Evolutionary conservation across 306 rosid genomes (phyloP).

Genomic region (Vigna unguiculata): DNA sequence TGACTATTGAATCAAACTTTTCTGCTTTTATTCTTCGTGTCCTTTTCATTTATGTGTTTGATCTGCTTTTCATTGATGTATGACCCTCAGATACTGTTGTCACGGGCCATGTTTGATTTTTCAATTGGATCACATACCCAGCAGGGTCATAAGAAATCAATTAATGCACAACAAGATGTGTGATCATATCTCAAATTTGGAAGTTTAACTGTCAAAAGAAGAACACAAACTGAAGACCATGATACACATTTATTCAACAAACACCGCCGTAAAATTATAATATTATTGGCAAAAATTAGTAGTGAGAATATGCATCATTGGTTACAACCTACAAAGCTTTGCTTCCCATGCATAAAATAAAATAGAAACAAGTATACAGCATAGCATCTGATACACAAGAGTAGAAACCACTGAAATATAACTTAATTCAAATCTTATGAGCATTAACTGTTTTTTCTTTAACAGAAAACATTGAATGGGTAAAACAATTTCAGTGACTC

Average conservation of each 20-base stretch:
- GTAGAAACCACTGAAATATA: background rate
- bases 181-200: background rate
- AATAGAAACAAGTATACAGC: background rate
- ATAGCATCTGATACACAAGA: background rate
- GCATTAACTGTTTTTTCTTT: background rate
- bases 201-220: background rate
- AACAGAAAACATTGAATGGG: background rate
- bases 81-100: too few species aligned
- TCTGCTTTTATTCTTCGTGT: too few species aligned
- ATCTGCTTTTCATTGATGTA: too few species aligned
- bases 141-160: too few species aligned
- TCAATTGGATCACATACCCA: too few species aligned
- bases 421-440: too few species aligned
- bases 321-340: background rate
- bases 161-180: background rate
- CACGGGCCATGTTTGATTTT: too few species aligned
- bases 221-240: background rate
- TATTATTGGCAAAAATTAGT: background rate
- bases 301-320: background rate
- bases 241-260: background rate
- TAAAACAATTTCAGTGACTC: background rate
- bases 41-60: too few species aligned
- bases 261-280: background rate
- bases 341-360: background rate
- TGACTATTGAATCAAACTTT: too few species aligned